Percentiles rank a stretch among this genome's conserved stretches.
phyloP scores from a whole-genome alignment of 2,329 filamentous ascomycete genomes.

The Microdochium paspali region DNA sequence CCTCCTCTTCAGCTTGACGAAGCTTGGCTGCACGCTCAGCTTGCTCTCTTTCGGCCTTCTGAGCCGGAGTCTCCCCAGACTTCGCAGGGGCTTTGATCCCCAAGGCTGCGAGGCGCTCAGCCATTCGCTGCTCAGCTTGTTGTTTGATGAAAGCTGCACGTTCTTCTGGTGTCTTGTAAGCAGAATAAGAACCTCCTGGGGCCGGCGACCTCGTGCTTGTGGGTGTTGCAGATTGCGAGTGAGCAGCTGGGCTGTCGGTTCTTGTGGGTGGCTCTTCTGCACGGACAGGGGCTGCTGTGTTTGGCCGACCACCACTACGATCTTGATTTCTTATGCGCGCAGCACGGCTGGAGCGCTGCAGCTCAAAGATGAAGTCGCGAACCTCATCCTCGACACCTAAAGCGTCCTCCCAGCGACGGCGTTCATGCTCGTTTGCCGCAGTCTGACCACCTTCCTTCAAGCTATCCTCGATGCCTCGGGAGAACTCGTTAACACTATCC shows the following conservation, averaged over 20 bases:
- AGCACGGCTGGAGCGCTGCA: slow-evolving; percentile 78
- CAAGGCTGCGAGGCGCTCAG: slow-evolving; percentile 85
- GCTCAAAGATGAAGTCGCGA: slow-evolving; percentile 94
- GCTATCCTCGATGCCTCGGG: slow-evolving; percentile 73
- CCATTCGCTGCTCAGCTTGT: slow-evolving; percentile 94
- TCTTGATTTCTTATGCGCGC: slow-evolving; percentile 58
- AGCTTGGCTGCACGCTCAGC: slow-evolving; percentile 81
- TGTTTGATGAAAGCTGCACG: slow-evolving; percentile 94
- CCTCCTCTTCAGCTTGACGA: slow-evolving; percentile 87
- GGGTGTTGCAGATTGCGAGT: slow-evolving; percentile 45
- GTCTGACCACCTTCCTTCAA: slow-evolving; percentile 74
- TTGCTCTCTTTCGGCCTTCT: slow-evolving; percentile 81
- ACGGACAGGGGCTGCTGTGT: slow-evolving; percentile 32
- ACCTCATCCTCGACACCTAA: slow-evolving; percentile 95
- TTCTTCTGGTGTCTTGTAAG: slow-evolving; percentile 87
- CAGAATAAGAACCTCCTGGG: slow-evolving; percentile 58
- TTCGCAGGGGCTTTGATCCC: slow-evolving; percentile 81
- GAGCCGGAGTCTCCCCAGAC: slow-evolving; percentile 68
- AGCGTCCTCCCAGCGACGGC: slow-evolving; percentile 88
- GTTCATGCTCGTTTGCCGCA: slow-evolving; percentile 78
- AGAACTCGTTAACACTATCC: slow-evolving; percentile 86
- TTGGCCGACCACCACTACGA: slow-evolving; percentile 30
- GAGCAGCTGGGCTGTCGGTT: slow-evolving; percentile 41
- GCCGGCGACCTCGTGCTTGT: slow-evolving; percentile 30
- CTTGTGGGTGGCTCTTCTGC: slow-evolving; percentile 34